Conservation (phyloP, 306 rosid species). For the Quercus bicolor region DNA sequence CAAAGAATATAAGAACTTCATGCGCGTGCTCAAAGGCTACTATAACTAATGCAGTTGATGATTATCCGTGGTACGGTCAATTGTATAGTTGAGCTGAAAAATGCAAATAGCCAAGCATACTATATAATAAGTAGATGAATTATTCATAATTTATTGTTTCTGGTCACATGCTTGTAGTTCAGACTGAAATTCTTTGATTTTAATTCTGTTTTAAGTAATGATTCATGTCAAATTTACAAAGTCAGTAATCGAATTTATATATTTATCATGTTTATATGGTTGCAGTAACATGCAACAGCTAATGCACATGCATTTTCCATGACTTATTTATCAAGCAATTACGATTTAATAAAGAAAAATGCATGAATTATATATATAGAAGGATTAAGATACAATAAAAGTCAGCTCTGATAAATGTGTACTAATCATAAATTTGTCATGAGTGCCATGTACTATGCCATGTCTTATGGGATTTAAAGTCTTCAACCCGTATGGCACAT, state of each 20-base stretch:
- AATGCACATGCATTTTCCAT: slow-evolving; percentile 20
- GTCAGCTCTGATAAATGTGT: slow-evolving; percentile 19
- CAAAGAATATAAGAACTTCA: too few relatives aligned
- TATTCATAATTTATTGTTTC: not conserved
- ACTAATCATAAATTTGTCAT: not conserved
- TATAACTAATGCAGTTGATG: not conserved
- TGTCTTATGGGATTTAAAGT: slow-evolving; percentile 33
- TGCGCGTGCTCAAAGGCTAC: accelerated
- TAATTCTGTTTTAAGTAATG: not conserved
- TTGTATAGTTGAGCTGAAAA: not conserved
- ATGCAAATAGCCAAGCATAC: not conserved
- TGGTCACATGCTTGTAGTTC: not conserved
- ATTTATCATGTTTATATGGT: not conserved
- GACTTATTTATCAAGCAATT: slow-evolving; percentile 36
- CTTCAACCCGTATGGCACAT: slow-evolving; percentile 33
- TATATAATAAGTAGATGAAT: not conserved
- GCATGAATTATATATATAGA: slow-evolving; percentile 3
- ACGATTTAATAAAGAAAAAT: slow-evolving; percentile 5
- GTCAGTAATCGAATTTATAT: slow-evolving; percentile 11
- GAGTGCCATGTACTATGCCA: slow-evolving; percentile 39
- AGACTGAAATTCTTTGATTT: not conserved
- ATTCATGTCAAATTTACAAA: not conserved
- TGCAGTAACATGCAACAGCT: slow-evolving; percentile 40
- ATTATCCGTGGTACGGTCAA: not conserved
- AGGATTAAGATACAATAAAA: slow-evolving; percentile 8